Conservation (phyloP, 345 rosid species). For the Salix dunnii region DNA sequence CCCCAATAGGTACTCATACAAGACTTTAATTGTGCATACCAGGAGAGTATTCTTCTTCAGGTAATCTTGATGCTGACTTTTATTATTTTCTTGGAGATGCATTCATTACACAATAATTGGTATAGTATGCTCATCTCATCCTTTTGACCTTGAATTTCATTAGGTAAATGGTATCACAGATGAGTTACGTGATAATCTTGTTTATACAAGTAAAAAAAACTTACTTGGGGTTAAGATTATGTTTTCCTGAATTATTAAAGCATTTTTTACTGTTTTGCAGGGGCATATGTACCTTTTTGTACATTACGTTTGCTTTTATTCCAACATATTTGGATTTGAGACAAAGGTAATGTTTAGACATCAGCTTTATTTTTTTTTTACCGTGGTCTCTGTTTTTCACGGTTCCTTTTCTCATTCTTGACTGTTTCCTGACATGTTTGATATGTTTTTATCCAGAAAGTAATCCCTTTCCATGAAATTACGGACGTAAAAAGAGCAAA, state of each 20-base stretch:
- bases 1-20: constrained; percentile 61
- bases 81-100: background rate
- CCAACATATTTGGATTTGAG: constrained; percentile 98
- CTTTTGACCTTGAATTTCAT: background rate
- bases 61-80: constrained; percentile 28
- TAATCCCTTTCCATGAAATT: constrained; percentile 61
- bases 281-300: constrained; percentile 94
- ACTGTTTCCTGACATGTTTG: constrained; percentile 12
- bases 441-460: constrained; percentile 52
- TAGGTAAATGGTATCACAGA: constrained; percentile 3
- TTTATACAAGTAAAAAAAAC: too few relatives aligned
- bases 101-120: background rate
- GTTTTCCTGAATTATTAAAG: background rate
- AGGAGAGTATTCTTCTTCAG: constrained; percentile 93
- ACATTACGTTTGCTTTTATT: constrained; percentile 81
- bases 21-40: constrained; percentile 97
- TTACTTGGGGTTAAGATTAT: background rate
- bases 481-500: constrained; percentile 83
- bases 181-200: background rate
- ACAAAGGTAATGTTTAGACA: constrained; percentile 63
- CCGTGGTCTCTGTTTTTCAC: constrained; percentile 3
- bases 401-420: constrained; percentile 11
- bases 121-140: background rate
- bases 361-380: background rate
- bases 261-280: constrained; percentile 39